Evolutionary conservation across 305 asterid species (phyloP).

Genomic region (Solanum chacoense): DNA sequence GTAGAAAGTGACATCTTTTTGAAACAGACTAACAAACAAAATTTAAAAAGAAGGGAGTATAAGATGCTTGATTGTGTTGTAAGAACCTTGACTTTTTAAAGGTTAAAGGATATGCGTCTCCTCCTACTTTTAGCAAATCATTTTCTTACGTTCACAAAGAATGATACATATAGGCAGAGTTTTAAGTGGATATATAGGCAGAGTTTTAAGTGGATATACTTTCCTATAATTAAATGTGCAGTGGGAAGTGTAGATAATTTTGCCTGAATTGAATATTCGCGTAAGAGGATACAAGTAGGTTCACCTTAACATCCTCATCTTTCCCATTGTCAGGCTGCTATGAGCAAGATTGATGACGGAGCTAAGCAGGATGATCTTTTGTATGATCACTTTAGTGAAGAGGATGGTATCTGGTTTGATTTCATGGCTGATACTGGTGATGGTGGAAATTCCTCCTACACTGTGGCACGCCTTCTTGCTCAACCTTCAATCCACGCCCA

Average conservation of each 20-base stretch:
- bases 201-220: neutral
- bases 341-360: constrained; percentile 81
- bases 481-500: constrained; percentile 67
- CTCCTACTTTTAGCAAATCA: neutral
- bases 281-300: neutral
- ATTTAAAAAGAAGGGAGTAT: neutral
- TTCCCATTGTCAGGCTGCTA: constrained; percentile 61
- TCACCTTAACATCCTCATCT: neutral
- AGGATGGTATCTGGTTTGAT: constrained; percentile 92
- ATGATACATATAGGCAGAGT: neutral
- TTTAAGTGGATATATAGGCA: neutral
- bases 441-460: constrained; percentile 91
- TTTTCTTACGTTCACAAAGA: neutral
- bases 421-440: constrained; percentile 99
- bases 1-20: neutral
- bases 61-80: neutral
- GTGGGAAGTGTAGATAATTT: neutral
- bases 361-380: constrained; percentile 71
- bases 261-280: neutral
- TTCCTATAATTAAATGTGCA: neutral
- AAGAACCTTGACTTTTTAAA: neutral
- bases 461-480: constrained; percentile 91
- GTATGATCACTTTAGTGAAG: constrained; percentile 75
- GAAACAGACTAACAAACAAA: neutral
- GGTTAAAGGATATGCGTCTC: neutral